phyloP scores from a whole-genome alignment of 2,329 filamentous ascomycete genomes.

The Penicillium concentricum region DNA sequence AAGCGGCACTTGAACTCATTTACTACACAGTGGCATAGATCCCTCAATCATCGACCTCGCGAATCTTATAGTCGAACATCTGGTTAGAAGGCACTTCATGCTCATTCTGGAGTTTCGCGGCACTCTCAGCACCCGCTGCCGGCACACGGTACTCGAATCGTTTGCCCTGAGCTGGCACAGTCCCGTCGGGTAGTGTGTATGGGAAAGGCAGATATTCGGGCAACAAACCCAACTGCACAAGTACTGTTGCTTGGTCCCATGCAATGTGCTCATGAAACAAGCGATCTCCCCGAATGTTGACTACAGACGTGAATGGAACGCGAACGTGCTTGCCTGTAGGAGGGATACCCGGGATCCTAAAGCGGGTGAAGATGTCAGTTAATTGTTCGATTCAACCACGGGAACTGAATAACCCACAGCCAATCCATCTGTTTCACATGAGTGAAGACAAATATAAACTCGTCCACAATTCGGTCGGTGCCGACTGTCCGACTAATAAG shows the following conservation, averaged over 20 bases:
- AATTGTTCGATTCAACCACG: neutral
- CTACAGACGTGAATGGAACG: conserved; percentile 64
- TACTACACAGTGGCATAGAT: neutral
- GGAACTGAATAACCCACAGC: conserved; percentile 54
- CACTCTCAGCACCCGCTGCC: conserved; percentile 56
- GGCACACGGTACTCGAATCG: conserved; percentile 62
- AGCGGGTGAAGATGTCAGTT: neutral
- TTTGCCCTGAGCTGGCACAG: conserved; percentile 38
- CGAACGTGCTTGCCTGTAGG: conserved; percentile 55
- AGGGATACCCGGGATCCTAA: conserved; percentile 58
- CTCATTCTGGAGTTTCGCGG: conserved; percentile 53
- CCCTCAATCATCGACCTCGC: conserved; percentile 25
- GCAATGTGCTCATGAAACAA: conserved; percentile 70
- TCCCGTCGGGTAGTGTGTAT: conserved; percentile 49
- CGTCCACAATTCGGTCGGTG: conserved; percentile 69
- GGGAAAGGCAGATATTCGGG: conserved; percentile 66
- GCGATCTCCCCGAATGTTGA: conserved; percentile 67
- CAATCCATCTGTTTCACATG: conserved; percentile 65
- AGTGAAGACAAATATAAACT: conserved; percentile 66
- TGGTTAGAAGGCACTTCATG: conserved; percentile 53
- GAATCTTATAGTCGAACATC: conserved; percentile 51
- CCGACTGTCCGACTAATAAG: conserved; percentile 71
- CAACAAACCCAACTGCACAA: conserved; percentile 62
- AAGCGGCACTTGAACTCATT: neutral
- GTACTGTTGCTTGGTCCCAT: conserved; percentile 66